Percentiles rank a stretch among this genome's conserved stretches.
phyloP scores from a whole-genome alignment of 768 basidiomycete genomes.

The Mycena leptocephala region DNA sequence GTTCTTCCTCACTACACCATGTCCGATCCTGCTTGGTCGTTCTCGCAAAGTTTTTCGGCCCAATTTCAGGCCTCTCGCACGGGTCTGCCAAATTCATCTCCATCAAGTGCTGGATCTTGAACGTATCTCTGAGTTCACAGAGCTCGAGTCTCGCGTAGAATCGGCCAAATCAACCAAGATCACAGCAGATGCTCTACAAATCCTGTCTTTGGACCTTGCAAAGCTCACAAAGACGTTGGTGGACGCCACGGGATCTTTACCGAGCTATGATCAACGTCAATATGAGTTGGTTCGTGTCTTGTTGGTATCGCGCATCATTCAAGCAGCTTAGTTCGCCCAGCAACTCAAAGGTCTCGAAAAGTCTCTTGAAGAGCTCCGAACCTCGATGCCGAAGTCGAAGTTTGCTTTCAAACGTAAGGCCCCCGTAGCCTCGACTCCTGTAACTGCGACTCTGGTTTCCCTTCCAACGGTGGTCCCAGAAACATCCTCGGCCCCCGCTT shows the following conservation, averaged over 20 bases:
- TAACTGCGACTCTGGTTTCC: constrained; percentile 28
- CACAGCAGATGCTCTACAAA: constrained; percentile 56
- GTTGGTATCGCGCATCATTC: not conserved
- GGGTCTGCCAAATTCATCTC: constrained; percentile 59
- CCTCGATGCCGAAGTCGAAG: constrained; percentile 66
- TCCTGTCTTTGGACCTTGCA: constrained; percentile 66
- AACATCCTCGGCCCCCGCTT: not conserved
- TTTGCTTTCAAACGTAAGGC: constrained; percentile 78
- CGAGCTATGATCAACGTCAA: constrained; percentile 83
- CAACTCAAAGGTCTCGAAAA: constrained; percentile 78
- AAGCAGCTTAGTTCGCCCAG: constrained; percentile 54
- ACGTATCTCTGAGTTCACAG: constrained; percentile 49
- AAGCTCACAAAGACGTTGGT: constrained; percentile 74
- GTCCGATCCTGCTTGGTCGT: constrained; percentile 57
- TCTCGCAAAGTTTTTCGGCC: constrained; percentile 66
- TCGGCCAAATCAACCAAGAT: constrained; percentile 49
- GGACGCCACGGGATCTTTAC: constrained; percentile 77
- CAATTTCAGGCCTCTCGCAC: constrained; percentile 66
- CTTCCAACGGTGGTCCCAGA: constrained; percentile 15
- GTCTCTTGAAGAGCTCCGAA: constrained; percentile 66
- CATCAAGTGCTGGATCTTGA: constrained; percentile 34
- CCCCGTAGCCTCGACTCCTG: constrained; percentile 6
- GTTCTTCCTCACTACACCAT: constrained; percentile 26
- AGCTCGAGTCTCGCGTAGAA: constrained; percentile 65
- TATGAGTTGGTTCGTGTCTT: constrained; percentile 71